Base-by-base conservation (phyloP, 257 asterid species). In the Dorcoceras hygrometricum region DNA sequence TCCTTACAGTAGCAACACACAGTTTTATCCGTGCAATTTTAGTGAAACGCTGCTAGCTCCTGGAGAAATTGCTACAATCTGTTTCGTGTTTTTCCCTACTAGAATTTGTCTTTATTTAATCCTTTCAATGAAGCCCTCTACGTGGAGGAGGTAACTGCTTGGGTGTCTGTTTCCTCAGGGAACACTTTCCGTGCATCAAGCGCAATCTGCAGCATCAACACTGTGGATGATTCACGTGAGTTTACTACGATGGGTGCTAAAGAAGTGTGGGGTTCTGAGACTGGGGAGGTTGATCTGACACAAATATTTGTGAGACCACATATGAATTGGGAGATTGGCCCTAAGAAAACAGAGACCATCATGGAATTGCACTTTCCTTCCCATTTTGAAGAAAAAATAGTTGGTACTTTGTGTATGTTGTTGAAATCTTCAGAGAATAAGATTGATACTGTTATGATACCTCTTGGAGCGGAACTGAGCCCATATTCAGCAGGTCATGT, bases 1-100 rank as follows among this genome's bases (percentile, higher is more conserved):
- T 62, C 87, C 87, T 50, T 87, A 87, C 66, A 83, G 96, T 76
- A 80, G 87, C 75, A 83, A 77, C 72, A 54, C 95, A 56, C 97
- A 89, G 83, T 92, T 92, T 76, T 89, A 83, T 74, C 85, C 93
- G 14, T 92, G 96, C 80, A 84, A 81, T 71, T 83, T 78, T 64
- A 86, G 88, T 77, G 88, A 83, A 74, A 67, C 73, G 9, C 25
- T 72, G 64, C 71, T 92, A 81, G 87, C 81, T 73, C 98, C 98
- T 32, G 97, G 96, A 48, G 96, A 87, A 69, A 75, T 61, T 56
- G 79, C 74, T 57, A 82, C 93, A 2, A 55, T 89, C 67, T 87
- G 94, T 68, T 86, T 92, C 29, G 81, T 80, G 64, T 92, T 81
- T 78, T 74, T 73, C 65, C 97, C 98, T 2, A 76, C 83, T 24